Evolutionary conservation across 208 protist species (phyloP).

Genomic region (Trypanosoma mega): DNA sequence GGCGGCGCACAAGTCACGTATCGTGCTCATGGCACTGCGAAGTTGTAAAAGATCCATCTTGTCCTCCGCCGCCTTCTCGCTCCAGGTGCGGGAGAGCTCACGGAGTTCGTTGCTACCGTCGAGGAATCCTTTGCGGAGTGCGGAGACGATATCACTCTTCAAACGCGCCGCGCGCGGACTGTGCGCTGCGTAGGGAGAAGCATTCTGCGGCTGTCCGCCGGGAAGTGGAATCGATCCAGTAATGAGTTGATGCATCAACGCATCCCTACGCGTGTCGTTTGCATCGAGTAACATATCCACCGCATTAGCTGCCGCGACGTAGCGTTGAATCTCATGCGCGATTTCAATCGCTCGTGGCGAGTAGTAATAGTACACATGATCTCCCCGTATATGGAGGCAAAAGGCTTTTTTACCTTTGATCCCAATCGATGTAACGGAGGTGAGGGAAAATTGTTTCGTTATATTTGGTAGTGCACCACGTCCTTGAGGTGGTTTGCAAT

Average conservation of each 20-base stretch:
- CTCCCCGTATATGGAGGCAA: slow-evolving; percentile 15
- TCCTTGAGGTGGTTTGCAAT: slow-evolving; percentile 20
- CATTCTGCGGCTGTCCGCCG: not conserved
- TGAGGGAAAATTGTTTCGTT: slow-evolving; percentile 23
- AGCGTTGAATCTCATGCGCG: slow-evolving; percentile 21
- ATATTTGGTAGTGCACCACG: not conserved
- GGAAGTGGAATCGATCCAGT: slow-evolving; percentile 17
- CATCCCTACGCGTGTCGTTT: not conserved
- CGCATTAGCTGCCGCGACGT: slow-evolving; percentile 24
- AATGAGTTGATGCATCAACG: slow-evolving; percentile 17
- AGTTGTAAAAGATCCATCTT: slow-evolving; percentile 12
- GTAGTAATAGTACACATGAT: slow-evolving; percentile 32
- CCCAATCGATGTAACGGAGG: slow-evolving; percentile 20
- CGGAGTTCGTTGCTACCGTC: slow-evolving; percentile 7
- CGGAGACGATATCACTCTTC: slow-evolving; percentile 3
- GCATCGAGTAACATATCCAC: slow-evolving; percentile 11
- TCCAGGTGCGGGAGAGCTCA: not conserved
- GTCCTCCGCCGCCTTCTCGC: slow-evolving; percentile 1
- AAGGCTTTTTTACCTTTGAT: slow-evolving; percentile 23
- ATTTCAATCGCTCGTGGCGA: slow-evolving; percentile 25
- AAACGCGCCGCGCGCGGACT: slow-evolving; percentile 2
- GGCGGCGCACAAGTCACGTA: slow-evolving; percentile 3
- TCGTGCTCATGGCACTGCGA: not conserved
- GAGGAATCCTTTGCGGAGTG: not conserved
- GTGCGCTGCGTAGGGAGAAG: not conserved